A percentile compares a stretch with the other conserved stretches of the same genome.
phyloP scores from a whole-genome alignment of 805 yeast genomes.

The Metschnikowia rubicola region DNA sequence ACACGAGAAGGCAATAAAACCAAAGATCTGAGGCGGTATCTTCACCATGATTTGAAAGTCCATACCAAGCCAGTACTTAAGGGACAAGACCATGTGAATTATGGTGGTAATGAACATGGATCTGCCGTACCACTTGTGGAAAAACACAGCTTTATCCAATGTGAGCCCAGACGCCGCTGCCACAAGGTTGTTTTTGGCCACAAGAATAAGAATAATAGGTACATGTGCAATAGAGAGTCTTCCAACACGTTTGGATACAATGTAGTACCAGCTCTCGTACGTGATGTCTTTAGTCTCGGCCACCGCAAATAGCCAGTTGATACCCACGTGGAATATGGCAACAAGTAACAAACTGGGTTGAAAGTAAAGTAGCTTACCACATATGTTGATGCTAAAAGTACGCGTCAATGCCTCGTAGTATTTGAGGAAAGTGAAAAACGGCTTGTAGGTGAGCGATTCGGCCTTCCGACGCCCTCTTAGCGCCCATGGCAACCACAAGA shows the following conservation, averaged over 20 bases:
- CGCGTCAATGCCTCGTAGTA: slow-evolving; percentile 28
- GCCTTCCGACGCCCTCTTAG: slow-evolving; percentile 25
- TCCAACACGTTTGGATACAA: slow-evolving; percentile 42
- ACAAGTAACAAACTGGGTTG: slow-evolving; percentile 42
- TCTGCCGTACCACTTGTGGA: slow-evolving; percentile 47
- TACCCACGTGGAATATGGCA: slow-evolving; percentile 23
- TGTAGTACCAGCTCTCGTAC: slow-evolving; percentile 37
- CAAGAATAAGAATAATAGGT: slow-evolving; percentile 34
- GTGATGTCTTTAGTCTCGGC: slow-evolving; percentile 35
- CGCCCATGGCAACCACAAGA: slow-evolving; percentile 39
- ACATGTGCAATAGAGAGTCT: slow-evolving; percentile 38
- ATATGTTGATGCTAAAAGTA: slow-evolving; percentile 21
- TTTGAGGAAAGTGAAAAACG: slow-evolving; percentile 26
- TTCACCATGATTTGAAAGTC: slow-evolving; percentile 36
- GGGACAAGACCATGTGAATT: slow-evolving; percentile 32
- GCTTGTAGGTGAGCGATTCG: slow-evolving; percentile 12
- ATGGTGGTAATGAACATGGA: slow-evolving; percentile 33
- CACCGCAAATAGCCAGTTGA: slow-evolving; percentile 28
- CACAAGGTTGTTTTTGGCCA: slow-evolving; percentile 39
- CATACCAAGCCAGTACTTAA: slow-evolving; percentile 40
- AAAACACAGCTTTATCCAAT: slow-evolving; percentile 34
- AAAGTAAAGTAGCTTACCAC: slow-evolving; percentile 22
- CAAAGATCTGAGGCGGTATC: slow-evolving; percentile 51
- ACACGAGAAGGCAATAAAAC: slow-evolving; percentile 41
- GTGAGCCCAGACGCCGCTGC: slow-evolving; percentile 40